Evolutionary conservation across 345 rosid species (phyloP), one percentile per base, ranked within the genome.

Genomic region (Bretschneidera sinensis): DNA sequence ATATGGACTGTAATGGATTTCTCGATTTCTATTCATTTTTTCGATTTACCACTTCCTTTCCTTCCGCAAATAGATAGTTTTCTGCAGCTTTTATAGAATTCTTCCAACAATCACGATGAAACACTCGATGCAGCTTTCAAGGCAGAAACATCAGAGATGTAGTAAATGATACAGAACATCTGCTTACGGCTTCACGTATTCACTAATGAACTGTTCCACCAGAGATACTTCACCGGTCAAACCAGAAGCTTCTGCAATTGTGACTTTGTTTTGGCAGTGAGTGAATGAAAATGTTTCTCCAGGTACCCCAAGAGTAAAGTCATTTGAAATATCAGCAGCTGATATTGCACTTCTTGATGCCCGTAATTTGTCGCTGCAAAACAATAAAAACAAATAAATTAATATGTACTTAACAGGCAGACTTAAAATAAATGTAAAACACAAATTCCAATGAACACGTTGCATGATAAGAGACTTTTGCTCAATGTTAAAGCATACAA

Each of bases 261-360:
- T 79, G 63, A 92, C 90, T 64, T 67, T 76, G 81, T 85, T 92
- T 15, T 57, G 64, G 65, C 98, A 89, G 28, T 89, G 96, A 13
- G 83, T 48, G 77, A 92, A 89, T 20, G 80, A 50, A 71, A 92
- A 92, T 17, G 78, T 55, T 74, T 83, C 80, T 62, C 94, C 98
- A 48, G 84, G 71, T 43, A 75, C 70, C 57, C 98, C 96, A 0
- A 89, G 89, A 39, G 88, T 80, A 64, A 77, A 75, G 66, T 89
- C 94, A 63, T 74, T 81, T 16, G 95, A 76, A 24, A 92, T 73
- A 73, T 92, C 98, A 65, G 98, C 96, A 21, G 81, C 76, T 8
- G 95, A 87, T 34, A 89, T 43, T 64, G 78, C 85, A 54, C 83
- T 85, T 73, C 97, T 84, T 33, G 91, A 85, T 34, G 74, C 71